Evolutionary conservation across 192 early-diverging fungal genomes (phyloP).

Genomic region (Spinellus fusiger): DNA sequence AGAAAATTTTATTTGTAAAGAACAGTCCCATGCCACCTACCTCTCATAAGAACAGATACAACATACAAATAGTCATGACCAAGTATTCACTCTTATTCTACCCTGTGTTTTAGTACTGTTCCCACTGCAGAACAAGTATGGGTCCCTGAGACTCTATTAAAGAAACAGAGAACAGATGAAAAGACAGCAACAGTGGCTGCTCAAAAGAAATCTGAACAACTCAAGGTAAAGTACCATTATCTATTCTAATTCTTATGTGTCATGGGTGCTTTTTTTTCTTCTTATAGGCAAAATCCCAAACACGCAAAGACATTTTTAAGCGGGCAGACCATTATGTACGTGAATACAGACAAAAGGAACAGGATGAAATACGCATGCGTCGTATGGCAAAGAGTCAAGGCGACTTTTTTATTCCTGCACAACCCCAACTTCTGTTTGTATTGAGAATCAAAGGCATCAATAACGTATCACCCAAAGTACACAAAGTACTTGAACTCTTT

Average conservation of each 20-base stretch:
- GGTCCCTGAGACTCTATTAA: slow-evolving; percentile 78
- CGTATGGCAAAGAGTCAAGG: slow-evolving; percentile 87
- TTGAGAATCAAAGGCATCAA: slow-evolving; percentile 99
- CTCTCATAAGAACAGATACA: background rate
- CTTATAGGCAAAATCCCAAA: slow-evolving; percentile 43
- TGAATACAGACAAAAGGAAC: slow-evolving; percentile 91
- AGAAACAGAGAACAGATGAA: slow-evolving; percentile 71
- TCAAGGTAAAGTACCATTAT: slow-evolving; percentile 33
- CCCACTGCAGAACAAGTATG: slow-evolving; percentile 60
- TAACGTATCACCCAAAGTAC: slow-evolving; percentile 96
- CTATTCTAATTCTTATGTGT: background rate
- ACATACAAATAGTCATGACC: too few relatives aligned
- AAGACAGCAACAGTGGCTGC: slow-evolving; percentile 59
- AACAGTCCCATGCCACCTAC: background rate
- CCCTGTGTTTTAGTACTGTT: slow-evolving; percentile 25
- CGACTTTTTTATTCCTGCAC: slow-evolving; percentile 89
- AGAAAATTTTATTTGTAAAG: too few relatives aligned
- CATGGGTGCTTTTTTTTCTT: background rate
- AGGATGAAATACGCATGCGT: slow-evolving; percentile 83
- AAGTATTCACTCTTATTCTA: background rate
- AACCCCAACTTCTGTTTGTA: slow-evolving; percentile 96
- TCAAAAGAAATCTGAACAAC: slow-evolving; percentile 37
- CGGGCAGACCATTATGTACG: slow-evolving; percentile 97
- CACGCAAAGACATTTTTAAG: slow-evolving; percentile 97
- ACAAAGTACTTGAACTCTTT: slow-evolving; percentile 97